Evolutionary conservation across 306 rosid species (phyloP), one percentile per base, ranked within the genome.

Genomic region (Trifolium pratense): DNA sequence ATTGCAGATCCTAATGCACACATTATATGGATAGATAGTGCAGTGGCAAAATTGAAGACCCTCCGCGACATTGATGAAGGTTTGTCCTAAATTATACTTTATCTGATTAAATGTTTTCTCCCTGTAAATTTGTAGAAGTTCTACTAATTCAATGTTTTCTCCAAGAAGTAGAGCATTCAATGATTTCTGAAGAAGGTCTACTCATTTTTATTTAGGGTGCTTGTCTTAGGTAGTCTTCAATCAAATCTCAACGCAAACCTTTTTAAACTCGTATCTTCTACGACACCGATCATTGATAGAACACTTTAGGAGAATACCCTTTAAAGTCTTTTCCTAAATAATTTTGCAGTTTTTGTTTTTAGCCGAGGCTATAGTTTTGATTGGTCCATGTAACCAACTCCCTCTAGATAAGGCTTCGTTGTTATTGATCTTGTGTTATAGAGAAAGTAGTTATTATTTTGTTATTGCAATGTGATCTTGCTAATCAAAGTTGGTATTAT

Each of bases 1-100:
- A 2, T 52, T 82, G 60, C 91, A 93, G 98, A 91, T 93, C 98
- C 98, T 70, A 93, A 93, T 80, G 79, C 88, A 58, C 98, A 93
- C 69, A 91, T 93, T 63, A 31, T 91, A 83, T 91, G 97, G 98
- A 86, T 91, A 81, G 86, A 89, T 71, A 93, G 78, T 56, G 87
- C 90, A 31, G 75, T 85, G 73, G 96, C 89, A 21, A 91, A 83
- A 86, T 67, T 93, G 85, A 91, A 87, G 83, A 85, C 92, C 72
- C 96, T 93, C 60, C 86, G 85, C 17, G 87, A 91, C 63, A 84
- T 93, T 40, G 88, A 91, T 16, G 87, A 76, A 75, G 97, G 98
- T 93, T 71, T 70, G 83, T 55, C 18, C 26, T n/a, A 20, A 15
- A 29, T 9, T 62, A 8, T 72, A 58, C 40, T 61, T 79, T 67